These are phyloP conservation scores for Choiromyces venosus DNA, from an alignment of 495 filamentous ascomycete genomes.

Conservation along the genomic window DNA sequence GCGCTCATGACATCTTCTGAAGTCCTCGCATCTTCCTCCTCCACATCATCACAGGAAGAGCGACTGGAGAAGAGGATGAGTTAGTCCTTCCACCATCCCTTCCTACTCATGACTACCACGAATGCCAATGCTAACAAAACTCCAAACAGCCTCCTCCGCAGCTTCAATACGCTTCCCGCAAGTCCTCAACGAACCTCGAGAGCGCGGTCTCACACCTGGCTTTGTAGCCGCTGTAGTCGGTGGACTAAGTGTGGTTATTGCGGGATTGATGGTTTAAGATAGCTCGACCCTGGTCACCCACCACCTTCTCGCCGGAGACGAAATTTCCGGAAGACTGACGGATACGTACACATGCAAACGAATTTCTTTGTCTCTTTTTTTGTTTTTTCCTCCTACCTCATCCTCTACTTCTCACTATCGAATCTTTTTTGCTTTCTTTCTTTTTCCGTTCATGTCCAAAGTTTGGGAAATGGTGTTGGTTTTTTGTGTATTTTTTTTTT, in stretches of 20 bases:
- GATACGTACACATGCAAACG: conserved; percentile 9
- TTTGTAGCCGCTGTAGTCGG: conserved; percentile 31
- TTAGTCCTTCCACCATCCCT: conserved; percentile 6
- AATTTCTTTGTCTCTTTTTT: conserved; percentile 1
- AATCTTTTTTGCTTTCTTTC: neutral
- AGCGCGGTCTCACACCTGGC: conserved; percentile 27
- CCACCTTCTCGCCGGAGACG: neutral
- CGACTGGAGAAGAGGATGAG: conserved; percentile 21
- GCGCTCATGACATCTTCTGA: neutral
- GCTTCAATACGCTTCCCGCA: conserved; percentile 30
- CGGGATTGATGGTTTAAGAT: conserved; percentile 32
- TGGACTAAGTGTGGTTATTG: conserved; percentile 31
- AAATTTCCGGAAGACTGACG: neutral
- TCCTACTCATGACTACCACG: neutral
- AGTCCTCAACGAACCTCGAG: conserved; percentile 31
- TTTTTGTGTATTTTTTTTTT: neutral
- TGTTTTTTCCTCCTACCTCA: neutral
- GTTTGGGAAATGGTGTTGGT: neutral
- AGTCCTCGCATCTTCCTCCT: neutral
- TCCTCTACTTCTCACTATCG: too few species aligned
- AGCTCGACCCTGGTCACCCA: neutral
- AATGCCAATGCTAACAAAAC: neutral
- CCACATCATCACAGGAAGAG: neutral
- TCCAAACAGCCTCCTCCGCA: conserved; percentile 25
- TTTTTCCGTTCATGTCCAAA: neutral